These are phyloP conservation scores for Tympanopsis confertula DNA, from an alignment of 2,329 filamentous ascomycete species.

Conservation along the genomic window DNA sequence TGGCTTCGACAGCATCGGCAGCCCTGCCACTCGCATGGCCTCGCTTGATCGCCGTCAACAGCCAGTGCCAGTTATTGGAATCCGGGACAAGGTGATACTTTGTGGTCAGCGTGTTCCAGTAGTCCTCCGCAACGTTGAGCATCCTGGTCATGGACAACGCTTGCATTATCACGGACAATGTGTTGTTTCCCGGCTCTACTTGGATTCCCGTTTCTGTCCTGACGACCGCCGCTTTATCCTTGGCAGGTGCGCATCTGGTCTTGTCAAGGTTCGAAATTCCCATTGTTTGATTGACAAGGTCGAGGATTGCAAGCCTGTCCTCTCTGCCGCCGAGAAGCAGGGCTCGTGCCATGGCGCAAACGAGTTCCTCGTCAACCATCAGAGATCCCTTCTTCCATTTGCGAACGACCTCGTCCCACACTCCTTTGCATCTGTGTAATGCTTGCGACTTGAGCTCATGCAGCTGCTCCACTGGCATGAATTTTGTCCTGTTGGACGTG, in stretches of 20 bases:
- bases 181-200: neutral
- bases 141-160: neutral
- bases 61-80: neutral
- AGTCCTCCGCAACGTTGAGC: neutral
- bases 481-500: constrained; percentile 12
- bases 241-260: too few species aligned
- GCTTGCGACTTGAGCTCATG: constrained; percentile 23
- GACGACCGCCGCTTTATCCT: neutral
- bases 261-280: constrained; percentile 45
- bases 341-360: constrained; percentile 70
- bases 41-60: neutral
- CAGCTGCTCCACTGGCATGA: constrained; percentile 10
- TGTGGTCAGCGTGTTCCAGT: neutral
- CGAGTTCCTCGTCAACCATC: constrained; percentile 64
- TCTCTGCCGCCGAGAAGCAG: constrained; percentile 53
- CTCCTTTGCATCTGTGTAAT: constrained; percentile 54
- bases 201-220: too few species aligned
- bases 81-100: neutral
- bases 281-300: constrained; percentile 73
- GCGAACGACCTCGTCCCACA: constrained; percentile 73
- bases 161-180: neutral
- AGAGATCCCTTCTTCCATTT: constrained; percentile 65
- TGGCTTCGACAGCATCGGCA: neutral
- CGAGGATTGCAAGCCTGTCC: constrained; percentile 63
- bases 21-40: neutral